Conservation (phyloP, 177 flowering plant species). For the Vitis hybrid region DNA sequence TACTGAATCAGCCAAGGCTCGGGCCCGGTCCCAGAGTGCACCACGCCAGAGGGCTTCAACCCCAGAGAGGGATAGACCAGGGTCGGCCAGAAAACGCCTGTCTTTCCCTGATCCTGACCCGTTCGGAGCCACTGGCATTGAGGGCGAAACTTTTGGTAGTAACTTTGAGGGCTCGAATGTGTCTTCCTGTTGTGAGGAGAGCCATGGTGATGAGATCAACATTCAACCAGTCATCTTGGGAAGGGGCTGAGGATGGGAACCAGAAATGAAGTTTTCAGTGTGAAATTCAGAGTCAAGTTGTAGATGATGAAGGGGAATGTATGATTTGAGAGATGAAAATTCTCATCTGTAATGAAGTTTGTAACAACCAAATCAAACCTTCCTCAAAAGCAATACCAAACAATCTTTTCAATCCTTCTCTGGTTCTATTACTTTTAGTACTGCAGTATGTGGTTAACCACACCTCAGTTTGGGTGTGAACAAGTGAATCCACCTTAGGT, state of each 20-base stretch:
- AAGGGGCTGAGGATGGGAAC: conserved; percentile 26
- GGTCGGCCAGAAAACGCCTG: conserved; percentile 37
- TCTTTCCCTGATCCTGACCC: conserved; percentile 30
- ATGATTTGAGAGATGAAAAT: no score
- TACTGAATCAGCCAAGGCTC: conserved; percentile 54
- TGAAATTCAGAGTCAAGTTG: neutral
- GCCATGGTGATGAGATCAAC: conserved; percentile 26
- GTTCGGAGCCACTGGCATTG: neutral
- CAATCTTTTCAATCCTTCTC: no score
- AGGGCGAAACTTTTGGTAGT: neutral
- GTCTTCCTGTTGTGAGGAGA: conserved; percentile 24
- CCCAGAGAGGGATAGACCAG: conserved; percentile 30
- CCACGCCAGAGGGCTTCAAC: conserved; percentile 46
- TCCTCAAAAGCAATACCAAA: no score
- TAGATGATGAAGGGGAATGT: neutral
- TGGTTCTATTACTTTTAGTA: no score
- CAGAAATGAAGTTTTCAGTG: neutral
- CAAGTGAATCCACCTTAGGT: no score
- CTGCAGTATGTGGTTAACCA: no score
- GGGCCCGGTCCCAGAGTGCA: conserved; percentile 48
- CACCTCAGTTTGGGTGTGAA: no score
- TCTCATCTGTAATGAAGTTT: no score
- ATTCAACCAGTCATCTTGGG: conserved; percentile 21
- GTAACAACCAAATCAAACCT: no score
- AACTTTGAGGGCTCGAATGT: conserved; percentile 16